Conservation (phyloP, 2,329 filamentous ascomycete genomes). For the Raffaelea arxii region DNA sequence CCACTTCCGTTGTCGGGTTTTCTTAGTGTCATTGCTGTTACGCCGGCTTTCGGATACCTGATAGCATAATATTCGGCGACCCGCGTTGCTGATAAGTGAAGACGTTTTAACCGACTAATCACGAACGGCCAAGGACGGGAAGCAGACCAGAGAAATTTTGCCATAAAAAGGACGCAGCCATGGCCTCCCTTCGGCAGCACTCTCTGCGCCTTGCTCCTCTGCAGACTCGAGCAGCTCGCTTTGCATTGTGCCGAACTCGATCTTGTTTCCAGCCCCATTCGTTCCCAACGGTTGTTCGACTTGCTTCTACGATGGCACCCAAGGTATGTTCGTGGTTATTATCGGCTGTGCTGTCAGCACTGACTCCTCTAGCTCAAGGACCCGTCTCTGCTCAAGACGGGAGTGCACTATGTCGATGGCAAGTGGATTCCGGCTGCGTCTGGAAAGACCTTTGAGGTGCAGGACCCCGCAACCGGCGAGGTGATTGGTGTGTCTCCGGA, state of each 20-base stretch:
- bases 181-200: no score
- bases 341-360: not conserved
- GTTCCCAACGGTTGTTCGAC: slow-evolving; percentile 16
- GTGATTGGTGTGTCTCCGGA: slow-evolving; percentile 79
- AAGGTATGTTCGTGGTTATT: slow-evolving; percentile 22
- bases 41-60: not conserved
- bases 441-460: slow-evolving; percentile 82
- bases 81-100: no score
- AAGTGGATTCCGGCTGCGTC: slow-evolving; percentile 82
- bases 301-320: slow-evolving; percentile 37
- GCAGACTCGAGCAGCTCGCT: no score
- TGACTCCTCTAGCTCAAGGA: slow-evolving; percentile 56
- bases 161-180: no score
- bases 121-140: no score
- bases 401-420: slow-evolving; percentile 80
- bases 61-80: no score
- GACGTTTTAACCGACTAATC: no score
- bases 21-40: not conserved
- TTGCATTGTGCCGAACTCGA: no score
- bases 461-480: slow-evolving; percentile 75
- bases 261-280: no score
- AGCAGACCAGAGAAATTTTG: no score
- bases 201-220: not conserved
- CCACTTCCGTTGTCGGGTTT: no score
- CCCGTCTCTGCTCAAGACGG: slow-evolving; percentile 71